A percentile compares a stretch with the other conserved stretches of the same genome.
These are phyloP conservation scores for Apiospora saccharicola DNA, from an alignment of 2,329 filamentous ascomycete species.

Conservation along the genomic window DNA sequence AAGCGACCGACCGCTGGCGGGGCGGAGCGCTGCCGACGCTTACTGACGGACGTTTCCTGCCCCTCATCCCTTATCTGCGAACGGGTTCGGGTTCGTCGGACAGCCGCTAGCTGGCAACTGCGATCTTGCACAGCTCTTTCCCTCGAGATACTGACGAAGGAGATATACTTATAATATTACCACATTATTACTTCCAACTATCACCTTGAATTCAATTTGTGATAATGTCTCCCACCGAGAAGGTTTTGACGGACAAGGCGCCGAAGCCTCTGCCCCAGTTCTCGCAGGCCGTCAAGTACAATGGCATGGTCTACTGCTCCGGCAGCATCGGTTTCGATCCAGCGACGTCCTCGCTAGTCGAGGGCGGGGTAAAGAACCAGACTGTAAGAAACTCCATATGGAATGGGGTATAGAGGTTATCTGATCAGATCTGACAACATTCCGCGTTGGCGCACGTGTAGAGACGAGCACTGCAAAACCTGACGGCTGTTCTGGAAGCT, in stretches of 20 bases:
- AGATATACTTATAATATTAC: background rate
- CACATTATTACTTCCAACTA: background rate
- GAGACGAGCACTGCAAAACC: conserved; percentile 65
- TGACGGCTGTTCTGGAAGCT: conserved; percentile 65
- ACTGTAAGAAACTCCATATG: conserved; percentile 47
- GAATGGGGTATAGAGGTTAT: background rate
- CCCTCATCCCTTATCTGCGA: background rate
- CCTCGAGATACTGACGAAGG: background rate
- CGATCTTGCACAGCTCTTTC: background rate
- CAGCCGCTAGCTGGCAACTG: background rate
- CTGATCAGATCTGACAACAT: background rate
- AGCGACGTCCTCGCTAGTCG: conserved; percentile 58
- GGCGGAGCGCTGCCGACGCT: background rate
- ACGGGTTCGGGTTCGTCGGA: no score
- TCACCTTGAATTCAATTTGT: background rate
- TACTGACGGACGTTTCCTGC: conserved; percentile 5
- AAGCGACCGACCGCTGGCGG: background rate
- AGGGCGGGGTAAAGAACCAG: conserved; percentile 62
- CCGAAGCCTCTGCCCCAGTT: conserved; percentile 62
- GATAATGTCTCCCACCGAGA: conserved; percentile 46
- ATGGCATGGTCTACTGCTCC: conserved; percentile 76
- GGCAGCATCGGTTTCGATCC: conserved; percentile 67
- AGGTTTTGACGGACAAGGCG: conserved; percentile 55
- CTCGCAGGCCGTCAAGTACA: conserved; percentile 67
- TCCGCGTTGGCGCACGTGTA: conserved; percentile 39